Base-by-base conservation (phyloP, 371 early-diverging fungal genomes). In the Dichotomocladium elegans region DNA sequence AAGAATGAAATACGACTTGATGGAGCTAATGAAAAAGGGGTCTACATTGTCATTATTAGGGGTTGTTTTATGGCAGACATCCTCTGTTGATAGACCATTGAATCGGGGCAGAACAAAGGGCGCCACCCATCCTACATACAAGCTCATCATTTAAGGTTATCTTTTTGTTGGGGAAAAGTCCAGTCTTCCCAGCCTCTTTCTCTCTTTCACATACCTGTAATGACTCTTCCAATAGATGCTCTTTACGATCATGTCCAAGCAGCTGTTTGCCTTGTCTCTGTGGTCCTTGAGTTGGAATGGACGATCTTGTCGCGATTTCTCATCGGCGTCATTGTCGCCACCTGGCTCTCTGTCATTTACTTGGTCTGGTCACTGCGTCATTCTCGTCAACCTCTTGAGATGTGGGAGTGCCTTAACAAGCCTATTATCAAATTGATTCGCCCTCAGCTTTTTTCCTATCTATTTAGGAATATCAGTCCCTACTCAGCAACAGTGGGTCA, bases 341-440 rank as follows among this genome's bases (percentile, higher is more conserved):
- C 72, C 0, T 27, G 46, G 21, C 34, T 47, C 14, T 68, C 58
- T 8, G 55, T 68, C n/a, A 28, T 68, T 19, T 72, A 72, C 41
- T 58, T 72, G n/a, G 15, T 68, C 15, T 52, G 53, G 26, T 61
- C 61, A 14, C 53, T 72, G 26, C 57, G 72, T 21, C 54, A 72
- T 51, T 56, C 62, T 2, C 55, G 59, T 29, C 57, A 60, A 34
- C 69, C 69, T n/a, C 54, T 68, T 14, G 51, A 63, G 33, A 57
- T 68, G 50, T 72, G 72, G 72, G 72, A 72, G 31, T 56, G 56
- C 21, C 52, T 72, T 4, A 61, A 59, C 19, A 66, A 63, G 11
- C 72, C 72, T 19, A 51, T 68, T 4, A 61, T 72, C 19, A 68
- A 68, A 28, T 28, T 65, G 15, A 66, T 68, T 40, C 41, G 72